Evolutionary conservation across 371 early-diverging fungal genomes (phyloP).

Genomic region (Blakeslea trispora): DNA sequence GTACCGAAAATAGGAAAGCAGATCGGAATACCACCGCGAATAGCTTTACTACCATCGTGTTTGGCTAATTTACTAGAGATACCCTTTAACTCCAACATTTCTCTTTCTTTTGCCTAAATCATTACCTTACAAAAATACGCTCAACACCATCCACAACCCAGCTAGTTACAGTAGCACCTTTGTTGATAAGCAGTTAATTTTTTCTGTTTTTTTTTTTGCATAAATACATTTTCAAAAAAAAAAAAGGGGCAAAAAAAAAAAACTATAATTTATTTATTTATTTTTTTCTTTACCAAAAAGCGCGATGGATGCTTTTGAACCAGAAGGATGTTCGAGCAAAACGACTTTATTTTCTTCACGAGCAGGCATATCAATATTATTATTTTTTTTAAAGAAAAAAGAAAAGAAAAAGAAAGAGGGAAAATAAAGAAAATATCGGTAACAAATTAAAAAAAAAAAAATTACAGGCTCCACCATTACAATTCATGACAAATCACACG

Average conservation of each 20-base stretch:
- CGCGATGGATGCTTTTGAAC: slow-evolving; percentile 58
- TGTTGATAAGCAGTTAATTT: too few species aligned
- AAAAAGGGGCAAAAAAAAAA: not conserved
- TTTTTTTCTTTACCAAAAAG: slow-evolving; percentile 70
- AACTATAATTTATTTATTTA: too few species aligned
- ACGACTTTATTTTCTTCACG: slow-evolving; percentile 40
- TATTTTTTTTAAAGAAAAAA: slow-evolving; percentile 23
- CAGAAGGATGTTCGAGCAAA: slow-evolving; percentile 48
- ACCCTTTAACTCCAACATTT: too few species aligned
- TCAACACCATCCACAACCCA: slow-evolving; percentile 72
- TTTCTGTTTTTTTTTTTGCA: too few species aligned
- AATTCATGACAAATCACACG: too few species aligned
- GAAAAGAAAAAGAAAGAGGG: slow-evolving; percentile 16
- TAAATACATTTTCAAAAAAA: not conserved
- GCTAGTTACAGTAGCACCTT: slow-evolving; percentile 77
- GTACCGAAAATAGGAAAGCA: slow-evolving; percentile 87
- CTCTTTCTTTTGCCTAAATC: too few species aligned
- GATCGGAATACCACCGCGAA: slow-evolving; percentile 83
- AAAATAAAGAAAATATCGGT: slow-evolving; percentile 2
- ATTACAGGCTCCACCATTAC: not conserved
- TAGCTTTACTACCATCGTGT: slow-evolving; percentile 81
- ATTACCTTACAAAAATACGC: slow-evolving; percentile 78
- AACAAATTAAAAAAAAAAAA: slow-evolving; percentile 9
- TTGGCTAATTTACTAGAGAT: slow-evolving; percentile 70
- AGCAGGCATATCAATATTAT: too few species aligned